Conservation (phyloP, 768 basidiomycete genomes). For the Calocybe indica region DNA sequence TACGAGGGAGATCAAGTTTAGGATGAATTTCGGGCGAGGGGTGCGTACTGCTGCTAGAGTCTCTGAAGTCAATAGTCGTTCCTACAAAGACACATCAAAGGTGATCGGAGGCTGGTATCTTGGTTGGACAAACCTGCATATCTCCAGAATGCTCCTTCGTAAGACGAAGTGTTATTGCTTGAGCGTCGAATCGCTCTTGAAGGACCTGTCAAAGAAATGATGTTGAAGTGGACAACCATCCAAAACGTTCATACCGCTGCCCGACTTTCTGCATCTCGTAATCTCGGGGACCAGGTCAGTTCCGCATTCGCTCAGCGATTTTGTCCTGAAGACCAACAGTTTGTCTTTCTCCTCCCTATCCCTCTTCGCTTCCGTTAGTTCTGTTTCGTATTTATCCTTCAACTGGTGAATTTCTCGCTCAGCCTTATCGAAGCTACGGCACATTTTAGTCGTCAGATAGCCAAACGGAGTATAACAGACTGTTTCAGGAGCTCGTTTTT, state of each 20-base stretch:
- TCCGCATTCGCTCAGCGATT: background rate
- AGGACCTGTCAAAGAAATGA: slow-evolving; percentile 25
- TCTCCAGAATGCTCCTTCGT: slow-evolving; percentile 52
- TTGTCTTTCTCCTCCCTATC: background rate
- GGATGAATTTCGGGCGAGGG: background rate
- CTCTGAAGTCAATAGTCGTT: slow-evolving; percentile 31
- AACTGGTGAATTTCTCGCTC: background rate
- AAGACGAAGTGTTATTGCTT: slow-evolving; percentile 43
- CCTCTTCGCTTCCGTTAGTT: background rate
- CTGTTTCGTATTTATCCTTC: background rate
- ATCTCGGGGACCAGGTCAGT: background rate
- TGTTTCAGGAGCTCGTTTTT: background rate
- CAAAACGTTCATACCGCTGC: slow-evolving; percentile 1
- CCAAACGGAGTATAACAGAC: background rate
- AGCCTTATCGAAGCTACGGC: background rate
- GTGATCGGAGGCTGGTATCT: slow-evolving; percentile 11
- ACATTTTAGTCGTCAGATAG: background rate
- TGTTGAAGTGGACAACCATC: background rate
- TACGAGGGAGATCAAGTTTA: background rate
- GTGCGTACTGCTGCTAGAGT: slow-evolving; percentile 26
- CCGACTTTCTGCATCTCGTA: slow-evolving; percentile 4
- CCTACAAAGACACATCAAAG: slow-evolving; percentile 16
- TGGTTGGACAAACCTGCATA: slow-evolving; percentile 32
- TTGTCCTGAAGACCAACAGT: background rate
- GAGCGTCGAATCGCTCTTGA: slow-evolving; percentile 58